phyloP scores from a whole-genome alignment of 345 rosid species.

The Eutrema heterophyllum region DNA sequence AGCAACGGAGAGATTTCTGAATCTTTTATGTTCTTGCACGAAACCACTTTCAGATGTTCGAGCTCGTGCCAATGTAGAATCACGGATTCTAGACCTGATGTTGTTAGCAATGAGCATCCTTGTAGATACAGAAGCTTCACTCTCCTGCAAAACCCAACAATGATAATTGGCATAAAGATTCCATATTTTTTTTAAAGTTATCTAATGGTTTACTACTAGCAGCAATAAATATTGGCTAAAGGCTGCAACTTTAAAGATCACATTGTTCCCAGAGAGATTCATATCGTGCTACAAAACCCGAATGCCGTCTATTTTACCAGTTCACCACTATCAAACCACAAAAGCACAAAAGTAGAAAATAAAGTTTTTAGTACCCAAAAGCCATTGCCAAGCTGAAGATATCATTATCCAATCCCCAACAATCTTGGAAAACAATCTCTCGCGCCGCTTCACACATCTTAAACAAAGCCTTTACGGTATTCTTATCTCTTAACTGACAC shows the following conservation, averaged over 20 bases:
- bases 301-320: neutral
- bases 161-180: neutral
- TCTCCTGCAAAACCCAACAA: slow-evolving; percentile 51
- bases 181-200: neutral
- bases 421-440: slow-evolving; percentile 71
- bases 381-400: slow-evolving; percentile 48
- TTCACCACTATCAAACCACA: neutral
- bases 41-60: slow-evolving; percentile 55
- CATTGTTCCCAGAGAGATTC: neutral
- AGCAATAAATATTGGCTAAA: neutral
- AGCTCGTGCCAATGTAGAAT: slow-evolving; percentile 74
- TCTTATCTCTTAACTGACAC: slow-evolving; percentile 73
- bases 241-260: slow-evolving; percentile 4
- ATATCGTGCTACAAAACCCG: neutral
- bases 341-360: neutral
- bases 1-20: slow-evolving; percentile 66
- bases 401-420: slow-evolving; percentile 92
- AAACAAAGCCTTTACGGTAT: slow-evolving; percentile 58
- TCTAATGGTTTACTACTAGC: neutral
- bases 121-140: slow-evolving; percentile 64
- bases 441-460: slow-evolving; percentile 60
- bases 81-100: slow-evolving; percentile 67
- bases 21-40: slow-evolving; percentile 73
- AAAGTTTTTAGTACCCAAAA: slow-evolving; percentile 52
- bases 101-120: slow-evolving; percentile 78